Conservation (phyloP, 345 rosid species). For the Populus simonii region DNA sequence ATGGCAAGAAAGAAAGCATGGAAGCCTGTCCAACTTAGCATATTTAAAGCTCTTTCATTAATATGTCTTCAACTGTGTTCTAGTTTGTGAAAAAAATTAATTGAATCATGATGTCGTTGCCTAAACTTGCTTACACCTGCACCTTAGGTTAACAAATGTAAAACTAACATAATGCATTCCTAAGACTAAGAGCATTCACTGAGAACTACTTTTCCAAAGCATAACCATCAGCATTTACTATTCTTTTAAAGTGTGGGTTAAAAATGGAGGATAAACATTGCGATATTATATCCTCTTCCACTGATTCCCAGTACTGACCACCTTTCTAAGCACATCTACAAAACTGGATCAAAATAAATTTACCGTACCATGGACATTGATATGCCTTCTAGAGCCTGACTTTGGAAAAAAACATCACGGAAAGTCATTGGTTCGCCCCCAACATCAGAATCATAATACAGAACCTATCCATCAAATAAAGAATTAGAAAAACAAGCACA, state of each 20-base stretch:
- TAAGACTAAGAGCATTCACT: neutral
- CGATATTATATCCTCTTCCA: neutral
- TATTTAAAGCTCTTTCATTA: neutral
- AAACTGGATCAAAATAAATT: constrained; percentile 7
- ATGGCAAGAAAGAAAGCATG: constrained; percentile 6
- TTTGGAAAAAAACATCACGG: constrained; percentile 86
- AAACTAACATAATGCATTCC: neutral
- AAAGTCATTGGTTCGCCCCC: constrained; percentile 83
- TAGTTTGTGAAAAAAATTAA: neutral
- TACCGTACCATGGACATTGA: constrained; percentile 71
- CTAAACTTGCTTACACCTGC: neutral
- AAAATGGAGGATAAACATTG: neutral
- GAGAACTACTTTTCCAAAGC: constrained; percentile 6
- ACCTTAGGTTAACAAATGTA: neutral
- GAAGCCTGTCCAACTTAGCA: neutral
- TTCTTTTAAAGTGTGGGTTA: neutral
- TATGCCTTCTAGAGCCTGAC: constrained; percentile 96
- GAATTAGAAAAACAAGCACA: constrained; percentile 5
- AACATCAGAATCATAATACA: constrained; percentile 77
- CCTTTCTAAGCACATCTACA: neutral
- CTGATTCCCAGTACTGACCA: neutral
- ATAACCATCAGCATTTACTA: neutral
- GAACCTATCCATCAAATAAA: constrained; percentile 44
- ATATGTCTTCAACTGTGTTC: neutral
- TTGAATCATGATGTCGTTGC: neutral